Percentiles rank a stretch among this genome's conserved stretches.
Evolutionary conservation across 371 early-diverging fungal species (phyloP).

Genomic region (Lichtheimia ornata): DNA sequence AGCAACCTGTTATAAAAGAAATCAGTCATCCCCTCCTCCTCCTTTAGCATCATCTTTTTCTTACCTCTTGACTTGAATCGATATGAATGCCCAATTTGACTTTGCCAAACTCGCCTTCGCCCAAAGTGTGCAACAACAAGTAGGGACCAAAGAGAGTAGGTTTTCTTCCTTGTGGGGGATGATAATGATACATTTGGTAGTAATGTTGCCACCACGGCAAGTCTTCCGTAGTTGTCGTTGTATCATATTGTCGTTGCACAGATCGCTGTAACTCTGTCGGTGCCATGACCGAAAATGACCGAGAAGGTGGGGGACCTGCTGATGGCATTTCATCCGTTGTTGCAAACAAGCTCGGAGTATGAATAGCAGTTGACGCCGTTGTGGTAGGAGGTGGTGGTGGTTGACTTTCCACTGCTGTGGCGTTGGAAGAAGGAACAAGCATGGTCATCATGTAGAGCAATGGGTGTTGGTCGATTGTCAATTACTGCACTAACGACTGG

Average conservation of each 20-base stretch:
- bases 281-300: constrained; percentile 7
- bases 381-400: constrained; percentile 7
- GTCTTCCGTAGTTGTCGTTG: constrained; percentile 12
- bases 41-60: constrained; percentile 2
- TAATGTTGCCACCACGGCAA: constrained; percentile 51
- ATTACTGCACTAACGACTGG: constrained; percentile 10
- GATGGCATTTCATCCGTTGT: neutral
- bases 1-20: constrained; percentile 60
- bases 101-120: constrained; percentile 98
- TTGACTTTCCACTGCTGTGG: constrained; percentile 5
- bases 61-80: constrained; percentile 91
- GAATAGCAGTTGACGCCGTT: constrained; percentile 4
- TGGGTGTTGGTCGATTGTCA: neutral
- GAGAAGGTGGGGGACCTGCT: constrained; percentile 16
- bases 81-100: constrained; percentile 96
- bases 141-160: constrained; percentile 92
- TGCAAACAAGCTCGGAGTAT: constrained; percentile 15
- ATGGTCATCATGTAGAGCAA: constrained; percentile 11
- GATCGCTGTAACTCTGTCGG: constrained; percentile 22
- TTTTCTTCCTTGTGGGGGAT: constrained; percentile 48
- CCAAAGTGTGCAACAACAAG: constrained; percentile 92
- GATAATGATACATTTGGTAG: constrained; percentile 46
- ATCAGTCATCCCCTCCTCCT: neutral
- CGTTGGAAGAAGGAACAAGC: constrained; percentile 11
- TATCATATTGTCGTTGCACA: constrained; percentile 29